Evolutionary conservation across 2,329 filamentous ascomycete species (phyloP).

Genomic region (Pestalotiopsis sp.): DNA sequence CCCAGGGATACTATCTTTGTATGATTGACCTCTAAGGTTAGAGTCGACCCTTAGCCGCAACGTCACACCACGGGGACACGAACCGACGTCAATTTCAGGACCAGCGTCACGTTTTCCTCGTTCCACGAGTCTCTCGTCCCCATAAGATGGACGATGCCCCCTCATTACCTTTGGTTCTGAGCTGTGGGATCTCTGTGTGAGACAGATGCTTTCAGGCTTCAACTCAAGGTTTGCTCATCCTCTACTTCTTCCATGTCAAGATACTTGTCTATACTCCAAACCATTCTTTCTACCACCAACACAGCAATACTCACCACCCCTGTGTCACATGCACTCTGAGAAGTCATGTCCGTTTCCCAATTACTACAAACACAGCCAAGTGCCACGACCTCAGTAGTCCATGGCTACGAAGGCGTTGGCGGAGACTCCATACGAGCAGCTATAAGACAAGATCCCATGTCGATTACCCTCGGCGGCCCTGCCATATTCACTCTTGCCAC

Average conservation of each 20-base stretch:
- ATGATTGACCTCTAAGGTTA: background rate
- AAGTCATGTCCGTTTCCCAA: conserved; percentile 27
- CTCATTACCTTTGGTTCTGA: background rate
- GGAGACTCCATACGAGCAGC: conserved; percentile 41
- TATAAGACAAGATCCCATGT: conserved; percentile 53
- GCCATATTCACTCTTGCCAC: conserved; percentile 48
- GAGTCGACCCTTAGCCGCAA: conserved; percentile 5
- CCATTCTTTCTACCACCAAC: background rate
- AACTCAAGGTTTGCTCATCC: conserved; percentile 16
- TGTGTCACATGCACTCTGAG: background rate
- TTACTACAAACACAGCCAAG: conserved; percentile 24
- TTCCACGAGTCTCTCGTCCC: background rate
- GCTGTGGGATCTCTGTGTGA: background rate
- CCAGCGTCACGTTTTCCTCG: background rate
- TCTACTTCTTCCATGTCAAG: conserved; percentile 2
- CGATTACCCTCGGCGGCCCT: conserved; percentile 54
- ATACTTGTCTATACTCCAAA: background rate
- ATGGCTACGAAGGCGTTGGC: conserved; percentile 18
- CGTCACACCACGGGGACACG: conserved; percentile 8
- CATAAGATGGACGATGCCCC: background rate
- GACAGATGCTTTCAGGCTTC: conserved; percentile 8
- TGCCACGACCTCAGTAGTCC: conserved; percentile 22
- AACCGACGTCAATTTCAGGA: conserved; percentile 6
- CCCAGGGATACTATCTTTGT: background rate
- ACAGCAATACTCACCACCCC: background rate